Conservation (phyloP, 257 asterid species). For the Vinca minor region DNA sequence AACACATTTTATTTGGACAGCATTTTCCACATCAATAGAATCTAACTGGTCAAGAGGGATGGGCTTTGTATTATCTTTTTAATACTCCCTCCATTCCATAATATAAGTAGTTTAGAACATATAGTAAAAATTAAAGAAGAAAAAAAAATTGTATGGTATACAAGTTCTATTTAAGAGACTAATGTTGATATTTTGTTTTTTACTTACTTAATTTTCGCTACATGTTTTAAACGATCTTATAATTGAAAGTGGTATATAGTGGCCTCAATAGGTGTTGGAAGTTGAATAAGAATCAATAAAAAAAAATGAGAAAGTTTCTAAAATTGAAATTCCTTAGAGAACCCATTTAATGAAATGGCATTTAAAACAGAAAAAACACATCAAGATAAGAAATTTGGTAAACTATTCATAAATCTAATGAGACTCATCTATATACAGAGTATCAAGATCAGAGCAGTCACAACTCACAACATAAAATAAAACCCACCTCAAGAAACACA, state of each 20-base stretch:
- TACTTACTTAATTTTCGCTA: no score
- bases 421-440: no score
- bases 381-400: background rate
- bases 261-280: background rate
- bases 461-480: background rate
- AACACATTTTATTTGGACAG: background rate
- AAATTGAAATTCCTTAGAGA: background rate
- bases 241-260: no score
- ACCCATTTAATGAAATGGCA: background rate
- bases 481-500: no score
- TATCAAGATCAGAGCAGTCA: slow-evolving; percentile 8
- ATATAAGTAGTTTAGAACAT: no score
- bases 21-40: background rate
- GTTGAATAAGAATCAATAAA: background rate
- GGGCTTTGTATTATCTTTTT: no score
- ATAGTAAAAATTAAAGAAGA: no score
- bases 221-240: no score
- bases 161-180: no score
- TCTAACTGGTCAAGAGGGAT: slow-evolving; percentile 7
- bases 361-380: background rate
- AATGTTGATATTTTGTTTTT: no score
- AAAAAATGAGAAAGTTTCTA: background rate
- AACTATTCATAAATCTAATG: background rate
- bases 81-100: no score
- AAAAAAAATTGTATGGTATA: no score